Evolutionary conservation across 169 alveolate species (phyloP), one percentile per base, ranked within the genome.

Genomic region (Neospora caninum): DNA sequence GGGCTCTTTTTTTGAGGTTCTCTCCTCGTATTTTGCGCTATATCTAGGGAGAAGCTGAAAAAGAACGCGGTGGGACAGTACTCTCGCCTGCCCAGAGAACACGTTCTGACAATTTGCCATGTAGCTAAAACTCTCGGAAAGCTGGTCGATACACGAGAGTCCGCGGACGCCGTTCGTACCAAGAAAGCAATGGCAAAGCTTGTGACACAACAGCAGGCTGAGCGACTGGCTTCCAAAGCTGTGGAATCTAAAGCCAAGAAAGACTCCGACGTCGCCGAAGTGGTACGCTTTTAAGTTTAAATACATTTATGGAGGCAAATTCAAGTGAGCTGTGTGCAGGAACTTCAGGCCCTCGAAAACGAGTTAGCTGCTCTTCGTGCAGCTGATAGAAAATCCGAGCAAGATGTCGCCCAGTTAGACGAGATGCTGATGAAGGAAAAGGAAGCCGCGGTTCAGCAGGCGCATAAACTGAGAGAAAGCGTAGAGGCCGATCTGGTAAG

Each of bases 1-100:
- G 18, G n/a, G 27, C 58, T 49, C 22, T 49, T 13, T 49, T 4
- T 13, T 4, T 4, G 13, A 49, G 58, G 58, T 13, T 7, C 13
- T 49, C 58, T 49, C 58, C 13, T 13, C 58, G 13, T 49, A 4
- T 7, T 4, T 49, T 49, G 58, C 58, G 58, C 58, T 49, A 13
- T 13, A 49, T 49, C 39, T 38, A 78, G 86, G 86, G n/a, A n/a
- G 86, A 78, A n/a, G 86, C 86, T 36, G 86, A 78, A n/a, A n/a
- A n/a, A 78, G 86, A 78, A 78, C 86, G 9, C 22, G 86, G 86
- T 78, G 45, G 22, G 73, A 29, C 4, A 7, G 73, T 16, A 22
- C 20, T 22, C 31, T 4, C n/a, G 25, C 25, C 0, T 27, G 73
- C 16, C 73, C n/a, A 27, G 73, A 22, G 73, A 64, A 27, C 31